Evolutionary conservation across 1,139 yeast species (phyloP), one percentile per base, ranked within the genome.

Genomic region (Hyphopichia buzzinii): DNA sequence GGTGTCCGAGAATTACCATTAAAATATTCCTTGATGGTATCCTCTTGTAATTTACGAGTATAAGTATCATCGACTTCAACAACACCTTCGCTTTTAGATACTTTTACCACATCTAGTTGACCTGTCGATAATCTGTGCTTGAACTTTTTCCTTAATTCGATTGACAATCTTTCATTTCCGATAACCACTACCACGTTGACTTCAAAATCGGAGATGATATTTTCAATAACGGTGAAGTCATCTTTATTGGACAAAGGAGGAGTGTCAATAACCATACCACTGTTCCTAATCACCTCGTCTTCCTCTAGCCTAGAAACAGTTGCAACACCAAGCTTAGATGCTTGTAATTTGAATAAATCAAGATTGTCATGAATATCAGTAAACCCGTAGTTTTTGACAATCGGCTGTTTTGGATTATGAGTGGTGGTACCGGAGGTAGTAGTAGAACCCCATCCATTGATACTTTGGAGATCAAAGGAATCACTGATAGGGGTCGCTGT

Each of bases 401-500:
- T 58, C 1, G 97, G 97, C 54, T 87, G 95, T 55, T 88, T 87
- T 12, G 92, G 88, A 56, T 87, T 95, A 40, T 86, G 76, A 34
- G 72, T 62, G 2, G 94, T 77, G 1, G 94, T 86, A 17, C 97
- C 97, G n/a, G 90, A 84, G 0, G 95, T 84, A 34, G 85, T 77
- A 7, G 92, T 74, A 35, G 84, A 81, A 7, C 97, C 97, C 78
- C 92, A 84, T 1, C 88, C 87, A 29, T 67, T 67, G 11, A 69
- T 62, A 33, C 83, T 73, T 50, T 88, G 95, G 22, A 87, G 77
- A 52, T 92, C 96, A 30, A 89, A 67, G 31, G 81, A 65, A 50
- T 87, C 96, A 30, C 90, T 81, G 4, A 90, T 73, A 0, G 95
- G 87, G 0, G 95, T 82, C 0, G 96, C 96, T 0, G 94, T 74